Percentiles rank a stretch among this genome's conserved stretches.
These are phyloP conservation scores for Sutorius australiensis DNA, from an alignment of 768 basidiomycete genomes.

Conservation along the genomic window DNA sequence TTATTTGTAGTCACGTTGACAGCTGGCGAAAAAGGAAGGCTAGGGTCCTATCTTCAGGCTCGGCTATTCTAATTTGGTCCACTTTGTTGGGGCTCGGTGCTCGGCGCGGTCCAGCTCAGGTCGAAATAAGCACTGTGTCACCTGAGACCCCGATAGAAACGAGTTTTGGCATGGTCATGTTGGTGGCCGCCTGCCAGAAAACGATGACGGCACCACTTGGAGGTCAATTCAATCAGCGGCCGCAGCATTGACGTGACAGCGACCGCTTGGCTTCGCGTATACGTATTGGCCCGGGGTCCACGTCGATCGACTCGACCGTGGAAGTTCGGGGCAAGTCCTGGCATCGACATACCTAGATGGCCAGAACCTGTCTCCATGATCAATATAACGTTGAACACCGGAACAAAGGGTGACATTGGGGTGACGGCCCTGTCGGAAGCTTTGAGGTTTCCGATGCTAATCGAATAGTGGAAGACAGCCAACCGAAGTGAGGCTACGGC, in stretches of 20 bases:
- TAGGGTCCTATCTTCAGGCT: background rate
- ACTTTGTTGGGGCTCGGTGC: background rate
- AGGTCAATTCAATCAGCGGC: background rate
- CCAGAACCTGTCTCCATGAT: background rate
- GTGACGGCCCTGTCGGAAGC: slow-evolving; percentile 15
- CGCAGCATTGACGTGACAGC: no score
- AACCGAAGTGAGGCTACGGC: slow-evolving; percentile 9
- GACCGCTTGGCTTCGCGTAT: no score
- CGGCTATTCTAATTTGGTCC: background rate
- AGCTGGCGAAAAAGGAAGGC: background rate
- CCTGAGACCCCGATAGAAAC: background rate
- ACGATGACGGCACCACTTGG: background rate
- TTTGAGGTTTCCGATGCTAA: no score
- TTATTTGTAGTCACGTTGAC: background rate
- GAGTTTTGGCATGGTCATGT: background rate
- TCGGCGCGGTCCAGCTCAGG: background rate
- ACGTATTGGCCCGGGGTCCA: no score
- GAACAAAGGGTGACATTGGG: background rate
- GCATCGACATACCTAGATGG: background rate
- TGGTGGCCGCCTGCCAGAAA: background rate
- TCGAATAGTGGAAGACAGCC: background rate
- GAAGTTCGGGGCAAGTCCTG: no score
- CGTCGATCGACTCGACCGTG: background rate
- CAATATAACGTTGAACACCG: background rate
- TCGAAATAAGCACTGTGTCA: background rate